Evolutionary conservation across 2,329 filamentous ascomycete genomes (phyloP), one percentile per base, ranked within the genome.

Genomic region (Hypoxylon sp.): DNA sequence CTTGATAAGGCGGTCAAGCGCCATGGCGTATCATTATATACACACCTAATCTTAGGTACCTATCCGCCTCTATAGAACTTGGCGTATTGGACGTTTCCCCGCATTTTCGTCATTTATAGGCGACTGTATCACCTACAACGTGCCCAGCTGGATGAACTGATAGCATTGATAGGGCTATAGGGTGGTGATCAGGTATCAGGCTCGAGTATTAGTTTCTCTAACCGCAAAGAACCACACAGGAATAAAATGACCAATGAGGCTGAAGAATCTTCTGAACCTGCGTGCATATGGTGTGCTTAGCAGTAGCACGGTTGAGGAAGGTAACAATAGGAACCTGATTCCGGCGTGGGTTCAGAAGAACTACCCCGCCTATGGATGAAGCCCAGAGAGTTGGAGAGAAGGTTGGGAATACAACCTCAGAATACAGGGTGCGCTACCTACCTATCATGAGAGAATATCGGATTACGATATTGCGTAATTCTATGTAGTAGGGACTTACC

Each of bases 291-390:
- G 58, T 38, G 43, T 65, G 50, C 50, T 65, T n/a, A 50, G 25
- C 17, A 51, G 36, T 34, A 38, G 28, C 46, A 69, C 63, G 21
- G 59, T 69, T 64, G 17, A 50, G 64, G 67, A 69, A 69, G 67
- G 64, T 67, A 43, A 52, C 43, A 60, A 49, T 25, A 25, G 9
- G 36, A 48, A 46, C 28, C 4, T 21, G 21, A 28, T 34, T 56
- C 57, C 23, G 38, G n/a, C n/a, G 14, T 19, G 17, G 38, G 7
- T 13, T 57, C 11, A 53, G 11, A 19, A 56, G 36, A 65, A 49
- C 62, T 63, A 63, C 66, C 56, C 59, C 63, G 60, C 63, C n/a
- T 41, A 36, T 21, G 6, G 32, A 60, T 48, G 32, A 43, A 49
- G 46, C 34, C 46, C n/a, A 45, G 56, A 58, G 45, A 17, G 50